Evolutionary conservation across 75 land plant genomes (phyloP), one percentile per base, ranked within the genome.

Genomic region (Sequoia sempervirens): DNA sequence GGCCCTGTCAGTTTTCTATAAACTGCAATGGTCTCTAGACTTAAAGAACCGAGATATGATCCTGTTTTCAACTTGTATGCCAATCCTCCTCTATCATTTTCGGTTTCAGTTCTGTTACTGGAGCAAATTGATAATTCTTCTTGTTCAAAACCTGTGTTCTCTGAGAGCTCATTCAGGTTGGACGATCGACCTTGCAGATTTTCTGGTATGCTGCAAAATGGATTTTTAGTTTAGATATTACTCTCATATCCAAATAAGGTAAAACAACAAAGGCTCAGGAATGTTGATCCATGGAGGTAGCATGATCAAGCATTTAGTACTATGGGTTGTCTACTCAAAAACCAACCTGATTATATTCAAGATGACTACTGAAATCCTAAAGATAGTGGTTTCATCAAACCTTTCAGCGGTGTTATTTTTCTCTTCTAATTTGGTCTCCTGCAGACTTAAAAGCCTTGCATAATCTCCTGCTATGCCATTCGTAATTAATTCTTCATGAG

Each of bases 401-500:
- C 66, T 61, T 61, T 61, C 66, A 61, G 66, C 7, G 28, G 7
- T 61, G 28, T 61, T 28, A 23, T 61, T 61, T 23, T 61, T 61
- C 8, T 26, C 66, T 61, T 61, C 66, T 23, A 6, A 26, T 23
- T 6, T 61, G 66, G 66, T 23, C 28, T 61, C n/a, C 26, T 56
- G 61, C 61, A 61, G 66, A 61, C n/a, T 26, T 61, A 61, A 26
- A 61, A 61, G n/a, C 8, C 66, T 61, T 26, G 66, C 66, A 61
- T 61, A 61, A 61, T 61, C 66, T 61, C 66, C 66, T 61, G 66
- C n/a, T 61, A 26, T 26, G 26, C 66, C 66, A 74, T 73, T 83
- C 36, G 18, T n/a, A 74, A 74, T 2, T n/a, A 83, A n/a, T 4
- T 26, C 34, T 68, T 83, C 81, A 78, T 92, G 93, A 64, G 69